These are phyloP conservation scores for Arachis monticola DNA, from an alignment of 331 rosid genomes.

Conservation along the genomic window DNA sequence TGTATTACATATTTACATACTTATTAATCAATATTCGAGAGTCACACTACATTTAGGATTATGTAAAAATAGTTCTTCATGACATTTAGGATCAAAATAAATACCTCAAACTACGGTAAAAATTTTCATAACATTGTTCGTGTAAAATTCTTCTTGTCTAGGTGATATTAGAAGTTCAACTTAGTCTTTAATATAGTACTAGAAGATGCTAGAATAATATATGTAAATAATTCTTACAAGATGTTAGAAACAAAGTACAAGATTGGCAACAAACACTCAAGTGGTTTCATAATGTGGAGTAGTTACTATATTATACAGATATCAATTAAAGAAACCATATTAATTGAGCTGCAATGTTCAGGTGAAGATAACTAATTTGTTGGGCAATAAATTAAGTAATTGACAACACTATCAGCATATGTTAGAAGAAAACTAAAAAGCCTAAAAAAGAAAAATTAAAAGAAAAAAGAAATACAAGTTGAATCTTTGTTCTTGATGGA, in stretches of 20 bases:
- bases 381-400: constrained; percentile 28
- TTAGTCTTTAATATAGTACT: neutral
- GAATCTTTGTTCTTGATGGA: constrained; percentile 27
- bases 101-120: neutral
- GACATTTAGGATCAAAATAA: too few species aligned
- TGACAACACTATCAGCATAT: constrained; percentile 32
- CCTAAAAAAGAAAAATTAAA: neutral
- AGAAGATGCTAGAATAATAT: neutral
- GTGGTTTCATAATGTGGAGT: constrained; percentile 25
- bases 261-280: constrained; percentile 27
- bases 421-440: constrained; percentile 6
- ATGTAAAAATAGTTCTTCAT: too few species aligned
- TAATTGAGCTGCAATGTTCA: constrained; percentile 11
- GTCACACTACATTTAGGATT: too few species aligned
- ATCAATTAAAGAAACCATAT: neutral
- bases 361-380: constrained; percentile 21
- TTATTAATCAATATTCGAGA: too few species aligned
- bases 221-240: too few species aligned
- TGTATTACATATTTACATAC: too few species aligned
- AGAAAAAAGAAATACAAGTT: constrained; percentile 35
- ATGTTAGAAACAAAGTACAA: too few species aligned
- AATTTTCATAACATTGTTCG: constrained; percentile 9
- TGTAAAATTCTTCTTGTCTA: constrained; percentile 44
- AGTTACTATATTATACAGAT: neutral
- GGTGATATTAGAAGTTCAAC: constrained; percentile 32